phyloP scores from a whole-genome alignment of 306 rosid species.

The Pyrus bretschneideri region DNA sequence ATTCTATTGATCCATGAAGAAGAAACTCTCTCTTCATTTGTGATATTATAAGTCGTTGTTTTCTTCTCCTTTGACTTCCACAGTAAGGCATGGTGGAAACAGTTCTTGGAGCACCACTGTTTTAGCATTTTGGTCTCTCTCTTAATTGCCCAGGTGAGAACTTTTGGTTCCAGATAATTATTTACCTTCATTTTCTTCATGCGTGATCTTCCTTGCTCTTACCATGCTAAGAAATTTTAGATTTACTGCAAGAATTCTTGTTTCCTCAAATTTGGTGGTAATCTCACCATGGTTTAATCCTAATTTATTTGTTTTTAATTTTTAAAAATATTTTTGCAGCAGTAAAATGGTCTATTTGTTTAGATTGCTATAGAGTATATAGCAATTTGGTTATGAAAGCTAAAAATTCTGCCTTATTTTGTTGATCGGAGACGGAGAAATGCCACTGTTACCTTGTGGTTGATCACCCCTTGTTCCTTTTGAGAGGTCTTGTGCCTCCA shows the following conservation, averaged over 20 bases:
- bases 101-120: too few relatives aligned
- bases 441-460: neutral
- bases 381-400: neutral
- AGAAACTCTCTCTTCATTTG: neutral
- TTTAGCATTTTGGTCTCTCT: too few relatives aligned
- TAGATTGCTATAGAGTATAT: too few relatives aligned
- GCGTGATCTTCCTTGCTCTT: neutral
- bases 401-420: too few relatives aligned
- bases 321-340: too few relatives aligned
- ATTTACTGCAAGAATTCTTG: neutral
- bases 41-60: neutral
- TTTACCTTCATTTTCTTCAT: neutral
- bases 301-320: too few relatives aligned
- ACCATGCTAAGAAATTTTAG: neutral
- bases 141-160: conserved; percentile 8
- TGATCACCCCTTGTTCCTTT: neutral
- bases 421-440: neutral
- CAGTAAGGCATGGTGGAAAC: too few relatives aligned
- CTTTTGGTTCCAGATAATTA: neutral
- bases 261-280: neutral
- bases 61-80: conserved; percentile 13
- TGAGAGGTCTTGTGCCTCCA: neutral
- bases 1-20: neutral
- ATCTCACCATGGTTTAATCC: too few relatives aligned
- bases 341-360: too few relatives aligned